A percentile compares a stretch with the other conserved stretches of the same genome.
Evolutionary conservation across 495 filamentous ascomycete genomes (phyloP).

Genomic region (Corynascus novoguineensis): DNA sequence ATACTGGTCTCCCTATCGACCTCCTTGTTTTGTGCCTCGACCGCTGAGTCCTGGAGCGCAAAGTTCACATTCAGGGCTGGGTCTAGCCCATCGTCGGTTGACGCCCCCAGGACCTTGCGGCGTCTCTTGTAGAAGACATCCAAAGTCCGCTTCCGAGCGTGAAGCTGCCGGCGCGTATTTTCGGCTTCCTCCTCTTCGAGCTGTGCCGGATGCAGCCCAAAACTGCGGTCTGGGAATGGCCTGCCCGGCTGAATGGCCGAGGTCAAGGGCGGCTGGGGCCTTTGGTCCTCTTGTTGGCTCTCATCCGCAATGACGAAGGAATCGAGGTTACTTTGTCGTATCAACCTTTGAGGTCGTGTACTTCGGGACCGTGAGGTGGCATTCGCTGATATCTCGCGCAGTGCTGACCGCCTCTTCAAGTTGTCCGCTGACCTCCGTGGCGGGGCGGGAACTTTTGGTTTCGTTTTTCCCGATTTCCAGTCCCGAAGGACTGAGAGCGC

Average conservation of each 20-base stretch:
- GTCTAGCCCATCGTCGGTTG: conserved; percentile 21
- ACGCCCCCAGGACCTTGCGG: conserved; percentile 22
- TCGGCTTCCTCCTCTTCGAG: conserved; percentile 40
- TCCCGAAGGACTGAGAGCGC: conserved; percentile 58
- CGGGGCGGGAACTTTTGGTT: conserved; percentile 35
- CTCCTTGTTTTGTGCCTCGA: not conserved
- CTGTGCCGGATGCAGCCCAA: conserved; percentile 39
- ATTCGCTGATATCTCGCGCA: conserved; percentile 33
- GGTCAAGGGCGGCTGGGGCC: conserved; percentile 5
- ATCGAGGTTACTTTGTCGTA: conserved; percentile 33
- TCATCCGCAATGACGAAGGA: conserved; percentile 26
- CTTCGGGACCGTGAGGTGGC: conserved; percentile 7
- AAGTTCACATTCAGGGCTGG: conserved; percentile 22
- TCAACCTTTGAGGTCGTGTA: conserved; percentile 22
- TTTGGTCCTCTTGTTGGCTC: not conserved
- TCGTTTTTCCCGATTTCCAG: conserved; percentile 71
- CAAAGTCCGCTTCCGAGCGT: conserved; percentile 39
- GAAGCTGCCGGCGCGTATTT: conserved; percentile 29
- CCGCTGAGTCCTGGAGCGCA: not conserved
- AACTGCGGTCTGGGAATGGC: not conserved
- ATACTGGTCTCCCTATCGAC: not conserved
- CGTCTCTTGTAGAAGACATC: conserved; percentile 46
- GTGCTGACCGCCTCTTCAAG: conserved; percentile 18
- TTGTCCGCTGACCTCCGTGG: conserved; percentile 18
- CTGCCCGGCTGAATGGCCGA: not conserved